Evolutionary conservation across 2,329 filamentous ascomycete genomes (phyloP).

Genomic region (Blumeriella jaapii): DNA sequence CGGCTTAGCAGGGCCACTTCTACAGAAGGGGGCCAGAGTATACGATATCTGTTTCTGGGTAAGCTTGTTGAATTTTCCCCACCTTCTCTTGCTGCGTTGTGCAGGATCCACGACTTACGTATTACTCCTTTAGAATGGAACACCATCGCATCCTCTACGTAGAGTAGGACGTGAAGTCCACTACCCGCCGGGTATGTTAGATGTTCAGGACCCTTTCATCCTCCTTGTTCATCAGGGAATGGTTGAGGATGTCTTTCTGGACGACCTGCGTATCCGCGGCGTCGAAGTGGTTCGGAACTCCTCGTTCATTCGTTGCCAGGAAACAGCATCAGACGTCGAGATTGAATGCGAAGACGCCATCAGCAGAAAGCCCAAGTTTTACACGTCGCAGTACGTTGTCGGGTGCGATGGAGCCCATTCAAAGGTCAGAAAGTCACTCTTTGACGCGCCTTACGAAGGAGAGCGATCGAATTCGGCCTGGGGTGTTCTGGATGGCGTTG

Average conservation of each 20-base stretch:
- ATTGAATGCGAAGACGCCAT: conserved; percentile 42
- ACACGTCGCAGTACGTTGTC: conserved; percentile 52
- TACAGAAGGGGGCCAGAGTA: conserved; percentile 46
- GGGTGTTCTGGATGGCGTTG: conserved; percentile 41
- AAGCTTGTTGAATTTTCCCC: conserved; percentile 30
- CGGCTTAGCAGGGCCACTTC: conserved; percentile 41
- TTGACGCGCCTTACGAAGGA: conserved; percentile 45
- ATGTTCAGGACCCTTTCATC: conserved; percentile 22
- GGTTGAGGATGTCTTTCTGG: conserved; percentile 41
- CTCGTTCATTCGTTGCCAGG: conserved; percentile 31
- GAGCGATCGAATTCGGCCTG: conserved; percentile 45
- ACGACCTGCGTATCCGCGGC: conserved; percentile 39
- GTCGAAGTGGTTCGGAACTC: conserved; percentile 36
- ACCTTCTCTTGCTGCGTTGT: conserved; percentile 29
- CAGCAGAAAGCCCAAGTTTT: conserved; percentile 39
- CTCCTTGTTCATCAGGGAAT: conserved; percentile 40
- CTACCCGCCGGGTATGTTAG: conserved; percentile 21
- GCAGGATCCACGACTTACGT: conserved; percentile 24
- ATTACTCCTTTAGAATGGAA: conserved; percentile 5
- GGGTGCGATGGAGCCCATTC: conserved; percentile 48
- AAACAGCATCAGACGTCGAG: conserved; percentile 19
- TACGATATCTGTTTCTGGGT: conserved; percentile 48
- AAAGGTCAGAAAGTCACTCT: conserved; percentile 37
- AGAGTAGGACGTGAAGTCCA: conserved; percentile 29
- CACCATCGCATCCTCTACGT: conserved; percentile 10